Conservation (phyloP, 1,284 basidiomycete genomes). For the Wallemia hederae region DNA sequence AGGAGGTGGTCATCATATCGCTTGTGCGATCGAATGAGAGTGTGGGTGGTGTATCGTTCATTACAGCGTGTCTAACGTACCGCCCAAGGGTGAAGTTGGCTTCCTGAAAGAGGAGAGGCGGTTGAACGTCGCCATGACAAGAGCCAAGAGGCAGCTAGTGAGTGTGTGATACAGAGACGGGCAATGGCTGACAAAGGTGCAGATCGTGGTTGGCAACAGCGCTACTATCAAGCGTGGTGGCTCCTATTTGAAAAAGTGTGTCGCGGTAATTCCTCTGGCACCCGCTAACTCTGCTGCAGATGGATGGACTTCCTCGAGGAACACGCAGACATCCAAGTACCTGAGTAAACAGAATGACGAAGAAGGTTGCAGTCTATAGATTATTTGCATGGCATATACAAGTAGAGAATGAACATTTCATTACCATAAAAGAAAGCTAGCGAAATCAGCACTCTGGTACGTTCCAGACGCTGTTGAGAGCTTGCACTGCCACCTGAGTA, state of each 20-base stretch:
- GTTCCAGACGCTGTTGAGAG: too few relatives aligned
- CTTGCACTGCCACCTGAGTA: too few relatives aligned
- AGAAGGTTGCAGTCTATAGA: too few relatives aligned
- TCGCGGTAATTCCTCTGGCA: background rate
- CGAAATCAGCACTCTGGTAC: too few relatives aligned
- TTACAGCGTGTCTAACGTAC: slow-evolving; percentile 1
- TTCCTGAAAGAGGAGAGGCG: slow-evolving; percentile 70
- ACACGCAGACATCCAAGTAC: slow-evolving; percentile 48
- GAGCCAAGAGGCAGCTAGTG: slow-evolving; percentile 64
- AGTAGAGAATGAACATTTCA: background rate
- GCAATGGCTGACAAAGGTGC: background rate
- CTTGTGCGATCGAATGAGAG: slow-evolving; percentile 4
- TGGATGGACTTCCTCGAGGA: slow-evolving; percentile 76
- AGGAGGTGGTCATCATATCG: slow-evolving; percentile 51
- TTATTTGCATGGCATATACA: background rate
- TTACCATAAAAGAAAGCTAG: background rate
- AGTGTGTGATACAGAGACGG: slow-evolving; percentile 9
- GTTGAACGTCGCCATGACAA: slow-evolving; percentile 82
- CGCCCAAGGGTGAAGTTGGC: slow-evolving; percentile 44
- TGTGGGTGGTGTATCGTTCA: slow-evolving; percentile 16
- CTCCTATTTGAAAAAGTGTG: slow-evolving; percentile 30
- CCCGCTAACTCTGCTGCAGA: slow-evolving; percentile 12
- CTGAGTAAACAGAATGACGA: background rate
- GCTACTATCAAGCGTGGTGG: slow-evolving; percentile 59
- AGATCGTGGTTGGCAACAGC: slow-evolving; percentile 76